Evolutionary conservation across 768 basidiomycete species (phyloP).

Genomic region (Baorangia bicolor): DNA sequence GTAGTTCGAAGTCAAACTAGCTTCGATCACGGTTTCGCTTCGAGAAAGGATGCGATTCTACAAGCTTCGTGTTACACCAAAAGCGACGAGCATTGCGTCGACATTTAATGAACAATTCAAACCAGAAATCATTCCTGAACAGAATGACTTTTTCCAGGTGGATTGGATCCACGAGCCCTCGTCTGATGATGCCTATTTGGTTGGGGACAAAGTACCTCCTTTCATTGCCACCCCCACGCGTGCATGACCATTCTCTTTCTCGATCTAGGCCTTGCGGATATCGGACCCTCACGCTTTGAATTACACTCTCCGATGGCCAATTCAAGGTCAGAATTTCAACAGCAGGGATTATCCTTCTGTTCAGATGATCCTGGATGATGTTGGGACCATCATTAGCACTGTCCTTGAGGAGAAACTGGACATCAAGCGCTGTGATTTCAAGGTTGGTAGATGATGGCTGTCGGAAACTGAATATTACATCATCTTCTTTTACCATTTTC

Average conservation of each 20-base stretch:
- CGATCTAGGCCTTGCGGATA: constrained; percentile 62
- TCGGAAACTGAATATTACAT: background rate
- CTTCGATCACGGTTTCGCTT: constrained; percentile 66
- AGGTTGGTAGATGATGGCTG: constrained; percentile 42
- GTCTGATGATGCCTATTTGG: constrained; percentile 46
- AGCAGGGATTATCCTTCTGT: constrained; percentile 69
- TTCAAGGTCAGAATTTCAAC: constrained; percentile 82
- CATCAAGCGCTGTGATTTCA: constrained; percentile 53
- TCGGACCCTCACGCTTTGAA: constrained; percentile 66
- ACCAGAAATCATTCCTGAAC: constrained; percentile 82
- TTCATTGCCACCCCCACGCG: background rate
- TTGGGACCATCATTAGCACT: constrained; percentile 64
- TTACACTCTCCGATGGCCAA: constrained; percentile 80
- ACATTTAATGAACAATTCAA: constrained; percentile 82
- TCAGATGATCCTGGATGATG: constrained; percentile 72
- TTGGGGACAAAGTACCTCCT: constrained; percentile 65
- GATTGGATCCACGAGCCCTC: constrained; percentile 74
- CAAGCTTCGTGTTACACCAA: constrained; percentile 72
- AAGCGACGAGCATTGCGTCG: constrained; percentile 66
- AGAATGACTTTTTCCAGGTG: constrained; percentile 77
- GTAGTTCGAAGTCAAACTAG: constrained; percentile 77
- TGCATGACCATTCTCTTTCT: constrained; percentile 8
- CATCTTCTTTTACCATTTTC: background rate
- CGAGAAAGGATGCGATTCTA: constrained; percentile 86
- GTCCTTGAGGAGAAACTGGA: constrained; percentile 62